Percentiles rank a stretch among this genome's conserved stretches.
Evolutionary conservation across 2,329 filamentous ascomycete genomes (phyloP).

Genomic region (Apiospora malaysiana): DNA sequence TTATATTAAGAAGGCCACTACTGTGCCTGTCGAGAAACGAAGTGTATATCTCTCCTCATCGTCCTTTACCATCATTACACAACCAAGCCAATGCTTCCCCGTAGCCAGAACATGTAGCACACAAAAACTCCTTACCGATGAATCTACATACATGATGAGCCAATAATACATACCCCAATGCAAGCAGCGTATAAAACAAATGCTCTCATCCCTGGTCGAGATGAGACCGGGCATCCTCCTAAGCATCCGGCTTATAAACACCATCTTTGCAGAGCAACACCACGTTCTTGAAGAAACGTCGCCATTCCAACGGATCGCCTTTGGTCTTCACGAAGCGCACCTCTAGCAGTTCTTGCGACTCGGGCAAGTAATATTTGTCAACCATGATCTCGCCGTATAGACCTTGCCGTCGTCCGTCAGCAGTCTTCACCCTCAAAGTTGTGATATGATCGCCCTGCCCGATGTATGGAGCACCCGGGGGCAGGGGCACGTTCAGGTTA

Average conservation of each 20-base stretch:
- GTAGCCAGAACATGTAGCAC: constrained; percentile 4
- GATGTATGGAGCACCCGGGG: constrained; percentile 51
- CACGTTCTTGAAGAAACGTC: constrained; percentile 96
- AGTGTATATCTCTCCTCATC: neutral
- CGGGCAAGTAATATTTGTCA: constrained; percentile 66
- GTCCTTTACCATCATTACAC: constrained; percentile 2
- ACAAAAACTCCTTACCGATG: constrained; percentile 5
- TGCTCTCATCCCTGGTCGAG: neutral
- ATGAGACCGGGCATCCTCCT: constrained; percentile 9
- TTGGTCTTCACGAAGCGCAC: constrained; percentile 93
- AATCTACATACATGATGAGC: neutral
- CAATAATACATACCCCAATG: constrained; percentile 4
- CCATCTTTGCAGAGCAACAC: constrained; percentile 86
- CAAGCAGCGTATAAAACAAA: neutral
- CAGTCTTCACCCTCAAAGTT: constrained; percentile 74
- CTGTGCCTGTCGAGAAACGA: neutral
- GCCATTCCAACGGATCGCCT: constrained; percentile 95
- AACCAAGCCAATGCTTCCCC: neutral
- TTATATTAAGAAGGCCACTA: neutral
- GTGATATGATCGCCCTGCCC: constrained; percentile 60
- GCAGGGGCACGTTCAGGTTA: constrained; percentile 80
- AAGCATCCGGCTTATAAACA: constrained; percentile 65
- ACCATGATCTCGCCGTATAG: constrained; percentile 78
- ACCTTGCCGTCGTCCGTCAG: constrained; percentile 74
- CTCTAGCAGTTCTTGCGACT: constrained; percentile 71